A percentile compares a stretch with the other conserved stretches of the same genome.
phyloP scores from a whole-genome alignment of 805 yeast species.

The Candida ponderosae region DNA sequence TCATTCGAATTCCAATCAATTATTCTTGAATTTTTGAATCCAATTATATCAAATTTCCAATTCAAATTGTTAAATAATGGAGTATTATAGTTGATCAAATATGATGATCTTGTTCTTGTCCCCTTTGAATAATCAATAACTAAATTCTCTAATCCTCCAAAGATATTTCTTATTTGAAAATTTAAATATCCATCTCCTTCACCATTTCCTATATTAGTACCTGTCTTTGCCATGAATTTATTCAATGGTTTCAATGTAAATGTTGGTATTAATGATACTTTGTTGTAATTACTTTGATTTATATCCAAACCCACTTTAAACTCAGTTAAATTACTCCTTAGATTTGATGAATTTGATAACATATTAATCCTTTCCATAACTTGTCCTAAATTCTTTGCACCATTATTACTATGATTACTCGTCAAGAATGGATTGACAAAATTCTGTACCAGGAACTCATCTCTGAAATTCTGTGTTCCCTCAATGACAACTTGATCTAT shows the following conservation, averaged over 20 bases:
- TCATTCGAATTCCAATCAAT: slow-evolving; percentile 48
- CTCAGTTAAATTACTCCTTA: slow-evolving; percentile 27
- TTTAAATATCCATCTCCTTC: slow-evolving; percentile 93
- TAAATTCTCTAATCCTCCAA: slow-evolving; percentile 64
- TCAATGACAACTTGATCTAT: slow-evolving; percentile 38
- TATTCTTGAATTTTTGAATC: slow-evolving; percentile 41
- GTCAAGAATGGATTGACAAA: slow-evolving; percentile 39
- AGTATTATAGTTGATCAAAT: slow-evolving; percentile 40
- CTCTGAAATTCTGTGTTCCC: slow-evolving; percentile 40
- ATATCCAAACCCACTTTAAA: slow-evolving; percentile 34
- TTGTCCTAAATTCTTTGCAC: slow-evolving; percentile 31
- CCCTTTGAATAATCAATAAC: slow-evolving; percentile 51
- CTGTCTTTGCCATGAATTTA: slow-evolving; percentile 76
- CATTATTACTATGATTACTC: too few relatives aligned
- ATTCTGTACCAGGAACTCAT: slow-evolving; percentile 28
- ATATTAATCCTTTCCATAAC: slow-evolving; percentile 34
- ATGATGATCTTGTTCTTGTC: slow-evolving; percentile 50
- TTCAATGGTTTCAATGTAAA: slow-evolving; percentile 45
- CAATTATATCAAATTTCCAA: slow-evolving; percentile 48
- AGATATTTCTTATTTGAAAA: slow-evolving; percentile 52
- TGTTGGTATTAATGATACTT: slow-evolving; percentile 22
- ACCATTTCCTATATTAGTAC: slow-evolving; percentile 93
- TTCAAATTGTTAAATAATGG: slow-evolving; percentile 40
- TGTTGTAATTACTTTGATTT: slow-evolving; percentile 13
- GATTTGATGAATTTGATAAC: slow-evolving; percentile 10